A percentile compares a stretch with the other conserved stretches of the same genome.
Evolutionary conservation across 208 protist species (phyloP).

Genomic region (Leishmania aethiopica): DNA sequence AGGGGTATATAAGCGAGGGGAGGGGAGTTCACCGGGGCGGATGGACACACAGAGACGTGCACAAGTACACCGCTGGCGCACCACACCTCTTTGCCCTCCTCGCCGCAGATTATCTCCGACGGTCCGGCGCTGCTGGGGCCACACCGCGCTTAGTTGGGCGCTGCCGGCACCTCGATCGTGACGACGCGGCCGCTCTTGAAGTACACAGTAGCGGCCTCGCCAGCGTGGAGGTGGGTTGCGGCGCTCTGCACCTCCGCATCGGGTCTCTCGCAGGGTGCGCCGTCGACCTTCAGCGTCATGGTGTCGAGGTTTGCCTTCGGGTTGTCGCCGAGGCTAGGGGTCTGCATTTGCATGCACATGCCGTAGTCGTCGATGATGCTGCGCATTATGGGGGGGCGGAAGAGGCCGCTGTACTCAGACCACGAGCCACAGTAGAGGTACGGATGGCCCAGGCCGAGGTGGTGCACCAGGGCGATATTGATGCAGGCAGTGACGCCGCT

Average conservation of each 20-base stretch:
- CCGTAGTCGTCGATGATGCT: constrained; percentile 51
- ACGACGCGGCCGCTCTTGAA: constrained; percentile 48
- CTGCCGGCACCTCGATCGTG: constrained; percentile 38
- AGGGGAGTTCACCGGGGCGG: background rate
- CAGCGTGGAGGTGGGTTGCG: constrained; percentile 54
- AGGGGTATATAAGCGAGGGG: no score
- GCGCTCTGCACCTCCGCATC: constrained; percentile 42
- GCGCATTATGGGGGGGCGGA: constrained; percentile 47
- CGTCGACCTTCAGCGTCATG: constrained; percentile 38
- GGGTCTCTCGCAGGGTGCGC: constrained; percentile 17
- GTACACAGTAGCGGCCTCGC: constrained; percentile 57
- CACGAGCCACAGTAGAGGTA: constrained; percentile 83
- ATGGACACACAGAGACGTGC: background rate
- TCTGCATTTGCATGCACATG: constrained; percentile 55
- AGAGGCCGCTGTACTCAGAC: constrained; percentile 73
- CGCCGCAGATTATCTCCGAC: background rate
- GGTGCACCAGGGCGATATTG: constrained; percentile 63
- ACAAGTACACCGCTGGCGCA: background rate
- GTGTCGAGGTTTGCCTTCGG: constrained; percentile 32
- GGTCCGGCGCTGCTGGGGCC: background rate
- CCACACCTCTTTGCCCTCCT: background rate
- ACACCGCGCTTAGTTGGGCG: background rate
- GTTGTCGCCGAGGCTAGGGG: constrained; percentile 39
- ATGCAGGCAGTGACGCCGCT: constrained; percentile 82
- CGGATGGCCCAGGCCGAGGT: constrained; percentile 71